These are phyloP conservation scores for Salmacisia buchloeana DNA, from an alignment of 1,284 basidiomycete genomes.

Conservation along the genomic window DNA sequence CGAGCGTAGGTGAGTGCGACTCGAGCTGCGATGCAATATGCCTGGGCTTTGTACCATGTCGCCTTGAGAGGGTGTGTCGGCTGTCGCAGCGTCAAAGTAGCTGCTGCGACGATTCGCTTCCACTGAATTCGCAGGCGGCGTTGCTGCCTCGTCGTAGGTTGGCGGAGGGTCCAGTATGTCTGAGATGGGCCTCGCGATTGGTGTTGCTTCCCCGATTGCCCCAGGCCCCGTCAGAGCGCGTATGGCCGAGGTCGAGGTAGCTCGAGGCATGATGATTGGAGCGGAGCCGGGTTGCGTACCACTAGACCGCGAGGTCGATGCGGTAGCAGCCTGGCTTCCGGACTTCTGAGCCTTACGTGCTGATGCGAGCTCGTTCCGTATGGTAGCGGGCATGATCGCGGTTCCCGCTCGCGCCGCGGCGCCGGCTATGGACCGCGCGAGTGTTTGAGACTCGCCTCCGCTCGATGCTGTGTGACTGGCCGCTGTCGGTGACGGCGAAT, in stretches of 20 bases:
- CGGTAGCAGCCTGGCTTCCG: too few species aligned
- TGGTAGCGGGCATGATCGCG: slow-evolving; percentile 34
- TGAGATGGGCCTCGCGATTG: neutral
- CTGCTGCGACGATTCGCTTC: neutral
- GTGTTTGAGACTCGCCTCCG: slow-evolving; percentile 8
- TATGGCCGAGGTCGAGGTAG: too few species aligned
- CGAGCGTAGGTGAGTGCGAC: too few species aligned
- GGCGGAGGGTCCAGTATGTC: neutral
- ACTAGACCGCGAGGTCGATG: too few species aligned
- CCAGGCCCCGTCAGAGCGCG: too few species aligned
- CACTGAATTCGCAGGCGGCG: neutral
- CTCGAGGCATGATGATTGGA: too few species aligned
- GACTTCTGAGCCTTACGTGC: neutral
- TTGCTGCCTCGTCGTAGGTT: neutral
- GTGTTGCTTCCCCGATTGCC: too few species aligned
- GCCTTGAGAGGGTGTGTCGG: too few species aligned
- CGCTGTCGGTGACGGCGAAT: neutral
- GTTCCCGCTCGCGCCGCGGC: slow-evolving; percentile 37
- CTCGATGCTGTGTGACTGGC: neutral
- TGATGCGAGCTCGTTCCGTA: slow-evolving; percentile 8
- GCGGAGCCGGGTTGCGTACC: too few species aligned
- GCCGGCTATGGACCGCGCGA: slow-evolving; percentile 31
- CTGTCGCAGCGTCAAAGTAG: slow-evolving; percentile 1
- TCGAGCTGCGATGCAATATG: too few species aligned
- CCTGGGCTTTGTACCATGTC: too few species aligned